Evolutionary conservation across 257 asterid genomes (phyloP), one percentile per base, ranked within the genome.

Genomic region (Scutellaria minor): DNA sequence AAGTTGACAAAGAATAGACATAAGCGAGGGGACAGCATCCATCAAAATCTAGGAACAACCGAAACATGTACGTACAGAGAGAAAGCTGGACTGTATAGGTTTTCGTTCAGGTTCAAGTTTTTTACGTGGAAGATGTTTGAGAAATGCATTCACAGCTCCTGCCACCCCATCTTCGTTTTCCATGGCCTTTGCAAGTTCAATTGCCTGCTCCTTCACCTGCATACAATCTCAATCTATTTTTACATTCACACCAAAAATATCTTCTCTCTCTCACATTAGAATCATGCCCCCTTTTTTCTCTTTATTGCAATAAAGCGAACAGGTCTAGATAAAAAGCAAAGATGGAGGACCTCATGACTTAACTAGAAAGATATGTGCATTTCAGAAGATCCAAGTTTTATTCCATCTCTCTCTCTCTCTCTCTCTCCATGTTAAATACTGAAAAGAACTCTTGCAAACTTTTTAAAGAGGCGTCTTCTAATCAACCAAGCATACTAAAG

Each of bases 111-210:
- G 57, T 47, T 86, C 95, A 7, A 63, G 75, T 47, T 72, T 88
- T 77, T 85, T 83, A 66, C 79, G 77, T 0, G 97, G 96, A 68
- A 85, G 91, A 76, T 94, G 99, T 79, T 90, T 91, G 54, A 91
- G 79, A 81, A 91, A 94, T 14, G 97, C 97, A 58, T 83, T 91
- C 58, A 94, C 99, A 9, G 97, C 99, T 73, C 99, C 99, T 0
- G 88, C 61, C 61, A 94, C 96, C 41, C 99, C 97, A 48, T 94
- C 97, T 88, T 94, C 99, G 64, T 81, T 77, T 83, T 94, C 96
- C 99, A 91, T 94, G 20, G 88, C 96, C 85, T 88, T 89, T 9
- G 99, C 90, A 75, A 91, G 96, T 64, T 82, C 87, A 41, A 91
- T 77, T 0, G 99, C 99, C 2, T 79, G 85, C 86, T 91, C 88